Evolutionary conservation across 805 yeast species (phyloP).

Genomic region (Debaryomyces prosopidis): DNA sequence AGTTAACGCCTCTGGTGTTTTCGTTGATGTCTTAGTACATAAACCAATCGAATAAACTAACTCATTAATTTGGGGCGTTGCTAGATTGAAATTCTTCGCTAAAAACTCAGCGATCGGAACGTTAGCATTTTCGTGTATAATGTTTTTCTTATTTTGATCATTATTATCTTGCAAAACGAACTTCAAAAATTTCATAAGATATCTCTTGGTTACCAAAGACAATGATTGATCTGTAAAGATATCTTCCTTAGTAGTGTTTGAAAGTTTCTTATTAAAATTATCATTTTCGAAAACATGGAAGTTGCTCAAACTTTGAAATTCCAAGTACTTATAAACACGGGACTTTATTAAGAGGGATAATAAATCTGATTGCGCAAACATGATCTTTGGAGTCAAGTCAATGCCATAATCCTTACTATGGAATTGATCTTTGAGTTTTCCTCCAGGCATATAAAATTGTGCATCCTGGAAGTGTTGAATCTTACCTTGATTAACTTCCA

Average conservation of each 20-base stretch:
- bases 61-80: constrained; percentile 75
- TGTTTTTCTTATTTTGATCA: constrained; percentile 59
- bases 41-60: constrained; percentile 85
- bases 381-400: constrained; percentile 81
- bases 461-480: constrained; percentile 63
- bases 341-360: constrained; percentile 76
- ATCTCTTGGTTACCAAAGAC: constrained; percentile 72
- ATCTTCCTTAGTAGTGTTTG: constrained; percentile 82
- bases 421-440: constrained; percentile 48
- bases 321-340: constrained; percentile 87
- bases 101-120: constrained; percentile 62
- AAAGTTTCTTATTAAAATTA: constrained; percentile 73
- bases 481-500: constrained; percentile 56
- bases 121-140: constrained; percentile 57
- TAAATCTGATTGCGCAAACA: constrained; percentile 90
- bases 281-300: constrained; percentile 96
- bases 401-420: constrained; percentile 78
- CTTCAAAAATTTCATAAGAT: constrained; percentile 87
- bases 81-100: constrained; percentile 64
- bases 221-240: constrained; percentile 87
- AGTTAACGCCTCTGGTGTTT: constrained; percentile 73
- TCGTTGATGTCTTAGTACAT: constrained; percentile 57
- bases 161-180: constrained; percentile 62
- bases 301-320: constrained; percentile 82
- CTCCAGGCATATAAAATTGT: constrained; percentile 71